Evolutionary conservation across 2,329 filamentous ascomycete species (phyloP).

Genomic region (Dactylellina sp.): DNA sequence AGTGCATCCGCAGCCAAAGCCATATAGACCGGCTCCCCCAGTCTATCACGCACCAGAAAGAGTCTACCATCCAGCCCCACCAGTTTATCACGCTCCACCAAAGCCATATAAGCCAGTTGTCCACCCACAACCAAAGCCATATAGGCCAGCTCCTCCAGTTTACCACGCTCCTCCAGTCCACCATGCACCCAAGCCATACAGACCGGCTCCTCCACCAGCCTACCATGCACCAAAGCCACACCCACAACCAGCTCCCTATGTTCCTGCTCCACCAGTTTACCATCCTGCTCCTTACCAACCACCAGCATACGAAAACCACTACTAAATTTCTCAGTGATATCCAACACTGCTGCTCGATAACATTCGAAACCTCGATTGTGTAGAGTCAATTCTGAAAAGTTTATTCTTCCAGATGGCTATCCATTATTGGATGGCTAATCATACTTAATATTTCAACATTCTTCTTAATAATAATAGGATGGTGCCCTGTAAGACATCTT

Average conservation of each 20-base stretch:
- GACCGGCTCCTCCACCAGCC: not conserved
- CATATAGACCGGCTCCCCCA: conserved; percentile 10
- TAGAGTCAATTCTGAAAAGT: no score
- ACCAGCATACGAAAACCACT: conserved; percentile 15
- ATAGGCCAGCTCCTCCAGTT: conserved; percentile 10
- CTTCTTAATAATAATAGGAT: not conserved
- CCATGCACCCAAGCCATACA: conserved; percentile 21
- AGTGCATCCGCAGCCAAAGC: not conserved
- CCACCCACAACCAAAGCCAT: not conserved
- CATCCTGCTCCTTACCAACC: not conserved
- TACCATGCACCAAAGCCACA: conserved; percentile 4
- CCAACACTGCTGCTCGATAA: no score
- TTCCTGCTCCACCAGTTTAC: conserved; percentile 14
- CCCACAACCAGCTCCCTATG: not conserved
- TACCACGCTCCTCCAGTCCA: conserved; percentile 14
- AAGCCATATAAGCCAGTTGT: not conserved
- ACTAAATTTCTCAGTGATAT: no score
- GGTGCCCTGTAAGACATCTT: not conserved
- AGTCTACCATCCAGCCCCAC: not conserved
- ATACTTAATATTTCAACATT: not conserved
- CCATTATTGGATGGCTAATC: not conserved
- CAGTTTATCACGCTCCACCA: conserved; percentile 15
- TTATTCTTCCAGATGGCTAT: no score
- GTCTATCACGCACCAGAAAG: conserved; percentile 12
- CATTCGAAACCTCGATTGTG: no score